Base-by-base conservation (phyloP, 345 rosid genomes). In the Lepidium africanum region DNA sequence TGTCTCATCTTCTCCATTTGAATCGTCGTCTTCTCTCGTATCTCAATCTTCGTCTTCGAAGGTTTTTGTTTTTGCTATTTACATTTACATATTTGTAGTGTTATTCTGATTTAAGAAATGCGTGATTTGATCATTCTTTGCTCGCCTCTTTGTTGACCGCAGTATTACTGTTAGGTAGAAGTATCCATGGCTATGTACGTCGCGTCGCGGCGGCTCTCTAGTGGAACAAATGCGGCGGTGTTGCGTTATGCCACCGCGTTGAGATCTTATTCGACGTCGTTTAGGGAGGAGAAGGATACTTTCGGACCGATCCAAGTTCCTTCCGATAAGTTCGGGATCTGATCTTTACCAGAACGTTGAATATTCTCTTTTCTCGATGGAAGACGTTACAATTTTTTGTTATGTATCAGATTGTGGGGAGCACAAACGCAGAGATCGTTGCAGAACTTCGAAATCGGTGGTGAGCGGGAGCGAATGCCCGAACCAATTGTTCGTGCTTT, bases 361-460 rank as follows among this genome's bases (percentile, higher is more conserved):
- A 35, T 56, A 57, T 45, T 54, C 52, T 36, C 5, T 21, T 7
- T 40, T 33, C 21, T 16, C 9, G 4, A 52, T 6, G 69, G 19
- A 17, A 53, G 33, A 10, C 42, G 15, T 15, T 64, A 21, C 11
- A 42, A n/a, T 39, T n/a, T 4, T 54, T 32, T 61, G 51, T 32
- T 69, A 1, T 43, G 49, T 27, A 72, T 48, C 70, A 91, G 97
- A 69, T 73, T 94, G 48, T 94, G 97, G 99, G 99, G 96, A 57
- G 99, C 99, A 1, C 99, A 94, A 55, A 94, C 97, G 19, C 99
- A 94, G 72, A 83, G 99, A 78, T 91, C 97, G 49, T 67, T 91
- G 73, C 99, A 89, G 75, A 94, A 91, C 48, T 94, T 94, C 64
- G 96, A 94, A 50, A 94, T 94, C 1, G 99, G 99, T 5, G 97